Evolutionary conservation across 495 filamentous ascomycete genomes (phyloP).

Genomic region (Tetracladium setigerum): DNA sequence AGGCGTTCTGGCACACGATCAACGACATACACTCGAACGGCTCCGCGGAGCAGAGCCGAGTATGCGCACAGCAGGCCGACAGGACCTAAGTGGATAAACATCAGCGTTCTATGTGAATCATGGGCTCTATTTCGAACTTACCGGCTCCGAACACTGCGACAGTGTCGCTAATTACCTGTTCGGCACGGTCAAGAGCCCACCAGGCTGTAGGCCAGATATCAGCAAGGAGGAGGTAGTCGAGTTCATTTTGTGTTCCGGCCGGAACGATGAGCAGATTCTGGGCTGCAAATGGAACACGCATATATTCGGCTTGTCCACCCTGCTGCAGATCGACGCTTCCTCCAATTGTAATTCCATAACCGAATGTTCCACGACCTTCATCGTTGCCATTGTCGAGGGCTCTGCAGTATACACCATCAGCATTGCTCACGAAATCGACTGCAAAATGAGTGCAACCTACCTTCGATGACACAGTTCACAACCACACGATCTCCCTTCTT

Average conservation of each 20-base stretch:
- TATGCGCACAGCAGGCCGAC: constrained; percentile 54
- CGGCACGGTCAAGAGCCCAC: constrained; percentile 46
- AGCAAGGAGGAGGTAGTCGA: constrained; percentile 39
- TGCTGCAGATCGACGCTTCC: too few species aligned
- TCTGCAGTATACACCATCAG: too few species aligned
- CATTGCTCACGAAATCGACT: constrained; percentile 27
- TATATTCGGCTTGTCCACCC: constrained; percentile 39
- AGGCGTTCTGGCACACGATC: constrained; percentile 47
- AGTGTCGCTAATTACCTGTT: constrained; percentile 46
- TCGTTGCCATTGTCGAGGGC: too few species aligned
- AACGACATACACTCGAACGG: constrained; percentile 44
- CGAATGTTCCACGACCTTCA: constrained; percentile 37
- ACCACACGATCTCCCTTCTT: constrained; percentile 49
- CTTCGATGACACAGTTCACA: constrained; percentile 16
- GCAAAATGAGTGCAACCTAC: constrained; percentile 18
- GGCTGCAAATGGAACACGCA: constrained; percentile 50
- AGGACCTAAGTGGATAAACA: constrained; percentile 24
- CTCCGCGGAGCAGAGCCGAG: constrained; percentile 43
- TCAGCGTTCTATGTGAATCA: constrained; percentile 23
- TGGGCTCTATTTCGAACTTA: background rate
- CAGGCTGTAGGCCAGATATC: constrained; percentile 58
- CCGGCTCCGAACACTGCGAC: constrained; percentile 41
- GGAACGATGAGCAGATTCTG: constrained; percentile 44
- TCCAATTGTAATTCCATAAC: constrained; percentile 43
- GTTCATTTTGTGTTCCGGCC: constrained; percentile 34